Evolutionary conservation across 306 rosid genomes (phyloP), one percentile per base, ranked within the genome.

Genomic region (Citrullus mucosospermus): DNA sequence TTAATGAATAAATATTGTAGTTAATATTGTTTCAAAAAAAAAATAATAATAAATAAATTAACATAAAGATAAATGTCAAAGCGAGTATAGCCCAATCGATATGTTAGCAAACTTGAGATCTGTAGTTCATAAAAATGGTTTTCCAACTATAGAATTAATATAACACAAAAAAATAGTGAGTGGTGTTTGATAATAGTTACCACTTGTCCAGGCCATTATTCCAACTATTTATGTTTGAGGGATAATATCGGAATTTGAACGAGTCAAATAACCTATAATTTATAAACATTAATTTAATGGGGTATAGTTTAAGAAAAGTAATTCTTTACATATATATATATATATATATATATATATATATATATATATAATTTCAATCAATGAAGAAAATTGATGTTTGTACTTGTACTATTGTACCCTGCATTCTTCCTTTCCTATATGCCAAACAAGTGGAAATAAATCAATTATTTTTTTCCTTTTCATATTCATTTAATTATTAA

Each of bases 341-440:
- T n/a, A n/a, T n/a, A n/a, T n/a, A n/a, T n/a, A n/a, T n/a, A n/a
- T n/a, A n/a, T n/a, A n/a, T n/a, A 22, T 22, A 22, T 60, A 10
- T 2, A 32, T 32, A 32, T 25, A 25, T 11, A 9, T 58, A 61
- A 14, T 12, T 4, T 61, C 6, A 60, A 60, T 60, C 8, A 65
- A 34, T 39, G 6, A 1, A 36, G 22, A 66, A 66, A 66, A 66
- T 8, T 32, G 10, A 16, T 36, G 50, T 25, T 38, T 66, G 72
- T 66, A 34, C 14, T 66, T 66, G 73, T 66, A 36, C 73, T 66
- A 39, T 68, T 41, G 54, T 68, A 68, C 73, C 75, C 51, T 68
- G 17, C 51, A 68, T 3, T 41, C n/a, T n/a, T 68, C 9, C 17
- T 5, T 43, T 43, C 2, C 25, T n/a, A 3, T 39, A 16, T 32